Conservation (phyloP, 2,329 filamentous ascomycete species). For the Aspergillus sp. region DNA sequence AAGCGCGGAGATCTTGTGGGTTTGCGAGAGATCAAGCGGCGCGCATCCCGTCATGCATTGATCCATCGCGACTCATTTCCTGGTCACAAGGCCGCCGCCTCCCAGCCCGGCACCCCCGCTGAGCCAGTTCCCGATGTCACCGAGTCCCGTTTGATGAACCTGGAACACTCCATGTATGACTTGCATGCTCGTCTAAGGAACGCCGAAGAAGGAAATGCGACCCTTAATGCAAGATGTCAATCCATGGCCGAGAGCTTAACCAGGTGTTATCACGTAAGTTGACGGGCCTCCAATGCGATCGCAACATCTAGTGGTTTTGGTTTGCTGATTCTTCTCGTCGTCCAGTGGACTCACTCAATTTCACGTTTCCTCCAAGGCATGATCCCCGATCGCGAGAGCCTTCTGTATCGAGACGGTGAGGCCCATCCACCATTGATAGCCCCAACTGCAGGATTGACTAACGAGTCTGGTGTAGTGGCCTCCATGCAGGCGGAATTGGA, state of each 20-base stretch:
- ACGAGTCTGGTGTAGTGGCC: slow-evolving; percentile 42
- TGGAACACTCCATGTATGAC: slow-evolving; percentile 84
- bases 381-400: slow-evolving; percentile 73
- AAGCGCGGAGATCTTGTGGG: slow-evolving; percentile 91
- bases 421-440: slow-evolving; percentile 1
- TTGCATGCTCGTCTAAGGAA: slow-evolving; percentile 73
- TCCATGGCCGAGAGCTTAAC: slow-evolving; percentile 77
- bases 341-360: slow-evolving; percentile 79
- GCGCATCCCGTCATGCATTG: slow-evolving; percentile 87
- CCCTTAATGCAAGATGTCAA: slow-evolving; percentile 79
- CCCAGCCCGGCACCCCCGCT: slow-evolving; percentile 81
- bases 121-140: slow-evolving; percentile 78
- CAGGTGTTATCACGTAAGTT: slow-evolving; percentile 66
- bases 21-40: slow-evolving; percentile 89
- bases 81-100: slow-evolving; percentile 70
- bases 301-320: slow-evolving; percentile 7
- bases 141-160: slow-evolving; percentile 70
- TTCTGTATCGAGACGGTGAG: slow-evolving; percentile 80
- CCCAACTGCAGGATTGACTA: slow-evolving; percentile 13
- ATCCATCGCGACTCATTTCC: slow-evolving; percentile 91
- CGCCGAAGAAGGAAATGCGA: slow-evolving; percentile 79
- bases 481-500: slow-evolving; percentile 65
- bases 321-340: background rate
- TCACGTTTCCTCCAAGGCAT: slow-evolving; percentile 73
- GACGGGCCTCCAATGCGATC: slow-evolving; percentile 2